Conservation (phyloP, 2,329 filamentous ascomycete genomes). For the Aspergillus melleus region DNA sequence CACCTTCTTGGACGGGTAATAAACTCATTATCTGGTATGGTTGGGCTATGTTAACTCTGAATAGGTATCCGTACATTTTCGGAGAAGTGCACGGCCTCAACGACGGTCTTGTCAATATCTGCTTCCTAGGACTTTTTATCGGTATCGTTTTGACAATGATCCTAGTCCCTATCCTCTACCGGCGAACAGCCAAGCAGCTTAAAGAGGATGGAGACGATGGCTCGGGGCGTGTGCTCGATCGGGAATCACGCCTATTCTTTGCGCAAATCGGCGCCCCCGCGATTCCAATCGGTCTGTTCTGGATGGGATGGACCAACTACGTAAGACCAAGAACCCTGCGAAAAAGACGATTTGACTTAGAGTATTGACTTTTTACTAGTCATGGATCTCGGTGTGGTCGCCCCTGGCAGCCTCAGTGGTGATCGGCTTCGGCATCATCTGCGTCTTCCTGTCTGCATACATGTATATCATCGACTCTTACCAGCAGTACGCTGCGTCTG, state of each 20-base stretch:
- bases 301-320: conserved; percentile 56
- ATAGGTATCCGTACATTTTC: conserved; percentile 51
- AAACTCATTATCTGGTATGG: no score
- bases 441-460: conserved; percentile 52
- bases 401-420: conserved; percentile 51
- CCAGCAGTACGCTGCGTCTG: conserved; percentile 51
- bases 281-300: conserved; percentile 56
- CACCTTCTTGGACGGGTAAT: conserved; percentile 39
- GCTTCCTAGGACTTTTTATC: conserved; percentile 50
- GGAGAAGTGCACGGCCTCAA: conserved; percentile 50
- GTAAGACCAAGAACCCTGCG: conserved; percentile 14
- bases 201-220: conserved; percentile 30
- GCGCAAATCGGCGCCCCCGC: conserved; percentile 52
- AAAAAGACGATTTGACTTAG: not conserved
- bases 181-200: conserved; percentile 38
- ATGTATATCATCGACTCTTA: conserved; percentile 61
- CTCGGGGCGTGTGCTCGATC: conserved; percentile 27
- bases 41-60: no score
- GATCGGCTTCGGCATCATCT: conserved; percentile 52
- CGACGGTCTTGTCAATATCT: conserved; percentile 46
- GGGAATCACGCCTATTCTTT: conserved; percentile 54
- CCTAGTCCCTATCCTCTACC: conserved; percentile 49
- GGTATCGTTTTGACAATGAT: conserved; percentile 36
- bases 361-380: conserved; percentile 17
- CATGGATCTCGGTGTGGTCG: conserved; percentile 50